A percentile compares a stretch with the other conserved stretches of the same genome.
These are phyloP conservation scores for Calendula officinalis DNA, from an alignment of 129 eudicot genomes.

Conservation along the genomic window DNA sequence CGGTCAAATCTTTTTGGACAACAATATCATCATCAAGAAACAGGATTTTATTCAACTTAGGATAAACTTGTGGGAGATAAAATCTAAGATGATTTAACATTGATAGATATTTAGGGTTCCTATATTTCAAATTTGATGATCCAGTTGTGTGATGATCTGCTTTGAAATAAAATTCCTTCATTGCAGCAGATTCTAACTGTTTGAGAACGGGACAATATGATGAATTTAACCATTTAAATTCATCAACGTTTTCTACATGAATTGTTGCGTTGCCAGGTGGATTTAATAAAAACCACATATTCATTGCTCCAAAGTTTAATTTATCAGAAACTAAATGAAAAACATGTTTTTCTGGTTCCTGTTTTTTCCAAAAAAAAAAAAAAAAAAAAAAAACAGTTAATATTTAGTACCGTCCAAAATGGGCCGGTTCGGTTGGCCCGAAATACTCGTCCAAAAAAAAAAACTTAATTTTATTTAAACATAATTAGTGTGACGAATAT, in stretches of 20 bases:
- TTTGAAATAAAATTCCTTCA: slow-evolving; percentile 94
- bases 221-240: slow-evolving; percentile 88
- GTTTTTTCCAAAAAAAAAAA: slow-evolving; percentile 37
- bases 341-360: slow-evolving; percentile 98
- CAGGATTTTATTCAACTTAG: slow-evolving; percentile 81
- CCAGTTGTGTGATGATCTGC: slow-evolving; percentile 87
- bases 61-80: slow-evolving; percentile 93
- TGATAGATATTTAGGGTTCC: slow-evolving; percentile 94
- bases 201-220: slow-evolving; percentile 91
- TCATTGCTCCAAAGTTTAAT: slow-evolving; percentile 93
- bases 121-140: slow-evolving; percentile 78
- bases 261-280: slow-evolving; percentile 96
- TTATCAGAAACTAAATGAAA: slow-evolving; percentile 91
- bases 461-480: too few species aligned
- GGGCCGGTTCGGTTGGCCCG: too few species aligned
- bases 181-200: slow-evolving; percentile 89
- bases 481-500: too few species aligned
- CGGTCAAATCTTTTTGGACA: slow-evolving; percentile 94
- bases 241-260: slow-evolving; percentile 95
- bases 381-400: slow-evolving; percentile 28
- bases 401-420: not conserved
- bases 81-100: slow-evolving; percentile 92
- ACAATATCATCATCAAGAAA: slow-evolving; percentile 97
- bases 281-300: slow-evolving; percentile 93
- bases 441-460: too few species aligned